These are phyloP conservation scores for Candida odintsovae DNA, from an alignment of 805 yeast species.

Conservation along the genomic window DNA sequence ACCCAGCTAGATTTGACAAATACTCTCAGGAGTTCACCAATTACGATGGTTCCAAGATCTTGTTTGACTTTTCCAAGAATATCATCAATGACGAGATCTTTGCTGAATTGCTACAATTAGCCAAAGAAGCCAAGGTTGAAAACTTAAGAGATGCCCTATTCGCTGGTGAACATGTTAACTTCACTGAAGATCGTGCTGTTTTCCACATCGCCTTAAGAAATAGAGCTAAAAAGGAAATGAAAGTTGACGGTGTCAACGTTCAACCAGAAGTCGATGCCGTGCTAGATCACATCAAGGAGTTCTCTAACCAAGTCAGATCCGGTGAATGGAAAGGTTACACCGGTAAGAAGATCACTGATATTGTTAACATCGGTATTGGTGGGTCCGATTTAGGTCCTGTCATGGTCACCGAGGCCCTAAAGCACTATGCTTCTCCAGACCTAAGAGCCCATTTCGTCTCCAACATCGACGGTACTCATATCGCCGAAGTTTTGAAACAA, in stretches of 20 bases:
- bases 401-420: constrained; percentile 98
- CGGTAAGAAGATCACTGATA: constrained; percentile 87
- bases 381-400: constrained; percentile 99
- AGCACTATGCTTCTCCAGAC: constrained; percentile 73
- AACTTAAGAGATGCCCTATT: constrained; percentile 86
- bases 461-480: constrained; percentile 97
- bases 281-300: constrained; percentile 93
- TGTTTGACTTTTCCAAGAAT: constrained; percentile 95
- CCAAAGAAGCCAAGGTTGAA: constrained; percentile 87
- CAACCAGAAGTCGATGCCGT: constrained; percentile 90
- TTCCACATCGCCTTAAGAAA: constrained; percentile 96
- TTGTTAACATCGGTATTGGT: constrained; percentile 98
- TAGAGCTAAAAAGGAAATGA: constrained; percentile 77
- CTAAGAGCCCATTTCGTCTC: constrained; percentile 89
- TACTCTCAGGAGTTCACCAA: constrained; percentile 74
- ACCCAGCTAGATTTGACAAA: constrained; percentile 69
- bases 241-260: constrained; percentile 85
- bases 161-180: constrained; percentile 88
- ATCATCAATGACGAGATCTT: constrained; percentile 82
- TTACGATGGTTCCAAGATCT: constrained; percentile 80
- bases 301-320: constrained; percentile 82
- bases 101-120: constrained; percentile 62
- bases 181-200: constrained; percentile 95
- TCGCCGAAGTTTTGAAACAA: constrained; percentile 79
- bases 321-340: constrained; percentile 97